Evolutionary conservation across 176 grass and related monocot species (phyloP).

Genomic region (Avena atlantica): DNA sequence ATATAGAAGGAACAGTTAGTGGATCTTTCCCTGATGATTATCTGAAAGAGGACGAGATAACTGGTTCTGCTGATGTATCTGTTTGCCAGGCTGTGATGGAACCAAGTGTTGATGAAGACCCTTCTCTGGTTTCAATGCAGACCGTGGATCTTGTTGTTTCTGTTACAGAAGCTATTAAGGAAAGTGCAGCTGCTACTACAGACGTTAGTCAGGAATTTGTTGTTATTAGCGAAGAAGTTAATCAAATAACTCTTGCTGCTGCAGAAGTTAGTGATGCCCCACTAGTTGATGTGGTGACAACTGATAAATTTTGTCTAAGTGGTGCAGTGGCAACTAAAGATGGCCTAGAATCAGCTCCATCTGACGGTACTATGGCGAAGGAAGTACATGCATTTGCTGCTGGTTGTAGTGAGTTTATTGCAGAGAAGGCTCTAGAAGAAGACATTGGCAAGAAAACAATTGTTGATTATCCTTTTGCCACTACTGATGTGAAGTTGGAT

Average conservation of each 20-base stretch:
- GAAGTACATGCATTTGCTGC: slow-evolving; percentile 27
- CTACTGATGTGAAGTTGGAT: slow-evolving; percentile 32
- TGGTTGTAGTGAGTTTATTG: slow-evolving; percentile 17
- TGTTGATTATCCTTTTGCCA: slow-evolving; percentile 18
- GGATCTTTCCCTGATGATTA: slow-evolving; percentile 19
- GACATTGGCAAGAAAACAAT: slow-evolving; percentile 25
- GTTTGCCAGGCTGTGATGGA: slow-evolving; percentile 32
- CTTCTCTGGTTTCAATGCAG: slow-evolving; percentile 19
- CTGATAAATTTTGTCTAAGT: slow-evolving; percentile 40
- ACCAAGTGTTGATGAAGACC: slow-evolving; percentile 35
- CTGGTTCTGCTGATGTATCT: slow-evolving; percentile 23
- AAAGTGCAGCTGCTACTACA: slow-evolving; percentile 1
- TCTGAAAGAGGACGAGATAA: not conserved
- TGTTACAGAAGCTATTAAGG: slow-evolving; percentile 31
- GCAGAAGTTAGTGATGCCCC: slow-evolving; percentile 25
- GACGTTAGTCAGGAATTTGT: slow-evolving; percentile 25
- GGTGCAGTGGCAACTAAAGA: slow-evolving; percentile 36
- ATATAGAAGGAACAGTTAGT: slow-evolving; percentile 40
- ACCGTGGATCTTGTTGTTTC: slow-evolving; percentile 20
- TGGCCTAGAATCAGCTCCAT: slow-evolving; percentile 37
- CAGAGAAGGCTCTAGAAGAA: slow-evolving; percentile 33
- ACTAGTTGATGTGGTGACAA: slow-evolving; percentile 32
- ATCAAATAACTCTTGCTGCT: slow-evolving; percentile 37
- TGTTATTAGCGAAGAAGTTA: slow-evolving; percentile 7
- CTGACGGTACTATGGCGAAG: not conserved